phyloP scores from a whole-genome alignment of 2,329 filamentous ascomycete genomes.

The Hymenoscyphus albidus region DNA sequence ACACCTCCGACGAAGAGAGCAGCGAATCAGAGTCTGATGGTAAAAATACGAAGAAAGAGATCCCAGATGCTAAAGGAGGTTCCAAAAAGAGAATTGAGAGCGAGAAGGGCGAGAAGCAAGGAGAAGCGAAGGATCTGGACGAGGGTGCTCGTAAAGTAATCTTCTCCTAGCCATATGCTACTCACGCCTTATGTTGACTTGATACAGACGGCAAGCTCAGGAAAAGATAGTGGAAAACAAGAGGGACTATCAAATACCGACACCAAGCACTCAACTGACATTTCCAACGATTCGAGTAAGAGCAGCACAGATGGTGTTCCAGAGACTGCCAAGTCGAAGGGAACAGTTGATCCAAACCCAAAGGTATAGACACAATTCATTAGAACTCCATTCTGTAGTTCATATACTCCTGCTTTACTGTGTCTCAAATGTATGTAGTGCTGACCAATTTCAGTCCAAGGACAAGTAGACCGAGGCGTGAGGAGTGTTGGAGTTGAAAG shows the following conservation, averaged over 20 bases:
- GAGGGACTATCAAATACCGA: conserved; percentile 48
- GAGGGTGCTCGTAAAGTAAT: conserved; percentile 18
- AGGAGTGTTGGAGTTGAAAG: not conserved
- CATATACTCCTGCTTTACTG: not conserved
- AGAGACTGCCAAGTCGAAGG: conserved; percentile 52
- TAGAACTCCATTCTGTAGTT: not conserved
- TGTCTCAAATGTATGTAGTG: not conserved
- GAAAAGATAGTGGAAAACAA: conserved; percentile 49
- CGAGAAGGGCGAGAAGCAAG: conserved; percentile 30
- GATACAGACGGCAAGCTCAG: conserved; percentile 29
- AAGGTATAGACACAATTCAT: conserved; percentile 26
- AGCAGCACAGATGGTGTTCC: conserved; percentile 55
- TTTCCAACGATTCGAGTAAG: conserved; percentile 43
- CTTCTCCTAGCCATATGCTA: not conserved
- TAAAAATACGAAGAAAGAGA: conserved; percentile 32
- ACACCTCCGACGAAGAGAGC: conserved; percentile 34
- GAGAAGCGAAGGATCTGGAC: conserved; percentile 22
- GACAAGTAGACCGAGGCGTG: not conserved
- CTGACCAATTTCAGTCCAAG: not conserved
- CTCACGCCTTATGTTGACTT: conserved; percentile 13
- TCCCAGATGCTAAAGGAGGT: conserved; percentile 39
- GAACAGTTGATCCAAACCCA: conserved; percentile 40
- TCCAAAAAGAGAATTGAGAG: conserved; percentile 39
- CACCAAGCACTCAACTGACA: conserved; percentile 46
- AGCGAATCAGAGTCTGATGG: conserved; percentile 25